Percentiles rank a stretch among this genome's conserved stretches.
phyloP scores from a whole-genome alignment of 1,139 yeast species.

The Sugiyamaella sp. region DNA sequence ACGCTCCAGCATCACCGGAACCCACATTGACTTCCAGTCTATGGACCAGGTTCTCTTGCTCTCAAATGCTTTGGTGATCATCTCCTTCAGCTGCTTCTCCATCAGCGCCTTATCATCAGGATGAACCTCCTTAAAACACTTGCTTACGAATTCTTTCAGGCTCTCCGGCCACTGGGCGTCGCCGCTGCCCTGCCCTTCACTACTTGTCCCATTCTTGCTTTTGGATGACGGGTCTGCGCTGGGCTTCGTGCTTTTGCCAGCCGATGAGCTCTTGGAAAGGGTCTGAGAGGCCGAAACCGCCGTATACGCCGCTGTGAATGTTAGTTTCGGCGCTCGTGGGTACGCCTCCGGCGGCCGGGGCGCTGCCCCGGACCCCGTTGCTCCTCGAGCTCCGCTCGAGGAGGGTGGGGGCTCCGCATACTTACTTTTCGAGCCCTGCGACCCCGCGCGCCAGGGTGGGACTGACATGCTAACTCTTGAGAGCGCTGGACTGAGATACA shows the following conservation, averaged over 20 bases:
- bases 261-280: slow-evolving; percentile 12
- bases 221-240: not conserved
- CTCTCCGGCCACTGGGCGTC: slow-evolving; percentile 52
- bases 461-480: slow-evolving; percentile 10
- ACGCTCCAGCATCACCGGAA: slow-evolving; percentile 52
- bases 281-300: slow-evolving; percentile 21
- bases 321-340: not conserved
- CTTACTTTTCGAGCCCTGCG: slow-evolving; percentile 7
- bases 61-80: slow-evolving; percentile 55
- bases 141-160: slow-evolving; percentile 51
- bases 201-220: not conserved
- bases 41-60: slow-evolving; percentile 53
- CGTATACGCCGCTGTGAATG: slow-evolving; percentile 22
- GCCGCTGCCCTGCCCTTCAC: not conserved
- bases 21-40: slow-evolving; percentile 60
- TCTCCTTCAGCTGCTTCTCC: slow-evolving; percentile 50
- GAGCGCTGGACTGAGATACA: no score
- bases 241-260: not conserved
- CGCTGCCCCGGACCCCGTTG: not conserved
- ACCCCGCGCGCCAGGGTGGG: slow-evolving; percentile 12
- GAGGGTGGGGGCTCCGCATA: no score
- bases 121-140: slow-evolving; percentile 48
- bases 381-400: not conserved
- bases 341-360: not conserved
- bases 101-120: slow-evolving; percentile 44